A percentile compares a stretch with the other conserved stretches of the same genome.
phyloP scores from a whole-genome alignment of 106 monocot genomes.

The Narthecium ossifragum region DNA sequence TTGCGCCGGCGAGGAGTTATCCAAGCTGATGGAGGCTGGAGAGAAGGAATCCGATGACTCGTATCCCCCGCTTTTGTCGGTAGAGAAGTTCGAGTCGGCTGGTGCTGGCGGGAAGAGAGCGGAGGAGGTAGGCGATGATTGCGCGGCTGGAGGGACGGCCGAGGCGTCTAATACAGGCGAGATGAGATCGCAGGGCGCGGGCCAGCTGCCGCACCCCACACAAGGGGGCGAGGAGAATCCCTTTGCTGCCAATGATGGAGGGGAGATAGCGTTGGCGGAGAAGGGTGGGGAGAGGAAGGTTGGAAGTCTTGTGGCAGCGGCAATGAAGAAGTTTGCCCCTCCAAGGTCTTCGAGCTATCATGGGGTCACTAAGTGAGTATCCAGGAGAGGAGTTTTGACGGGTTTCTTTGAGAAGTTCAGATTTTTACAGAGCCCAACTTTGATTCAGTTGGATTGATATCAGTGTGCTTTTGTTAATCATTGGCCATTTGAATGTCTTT shows the following conservation, averaged over 20 bases:
- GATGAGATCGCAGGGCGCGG: too few relatives aligned
- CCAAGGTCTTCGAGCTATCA: conserved; percentile 51
- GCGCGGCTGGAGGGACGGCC: too few relatives aligned
- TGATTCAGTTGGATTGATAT: not conserved
- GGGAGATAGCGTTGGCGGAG: not conserved
- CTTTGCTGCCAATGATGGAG: too few relatives aligned
- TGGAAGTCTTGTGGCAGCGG: conserved; percentile 31
- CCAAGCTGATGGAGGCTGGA: not conserved
- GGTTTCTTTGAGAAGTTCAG: too few relatives aligned
- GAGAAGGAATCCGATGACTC: not conserved
- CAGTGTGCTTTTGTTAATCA: not conserved
- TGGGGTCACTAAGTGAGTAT: conserved; percentile 61
- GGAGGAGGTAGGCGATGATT: too few relatives aligned
- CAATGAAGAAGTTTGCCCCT: conserved; percentile 54
- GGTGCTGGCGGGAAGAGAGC: too few relatives aligned
- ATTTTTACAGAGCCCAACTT: not conserved
- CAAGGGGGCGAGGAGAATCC: too few relatives aligned
- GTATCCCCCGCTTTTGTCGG: not conserved
- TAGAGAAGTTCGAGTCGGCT: too few relatives aligned
- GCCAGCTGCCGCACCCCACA: too few relatives aligned
- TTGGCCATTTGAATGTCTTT: not conserved
- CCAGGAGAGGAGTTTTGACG: too few relatives aligned
- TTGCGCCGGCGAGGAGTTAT: not conserved
- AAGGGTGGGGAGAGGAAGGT: conserved; percentile 26
- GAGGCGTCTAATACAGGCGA: too few relatives aligned